Base-by-base conservation (phyloP, 2,329 filamentous ascomycete genomes). In the Claviceps purpurea region DNA sequence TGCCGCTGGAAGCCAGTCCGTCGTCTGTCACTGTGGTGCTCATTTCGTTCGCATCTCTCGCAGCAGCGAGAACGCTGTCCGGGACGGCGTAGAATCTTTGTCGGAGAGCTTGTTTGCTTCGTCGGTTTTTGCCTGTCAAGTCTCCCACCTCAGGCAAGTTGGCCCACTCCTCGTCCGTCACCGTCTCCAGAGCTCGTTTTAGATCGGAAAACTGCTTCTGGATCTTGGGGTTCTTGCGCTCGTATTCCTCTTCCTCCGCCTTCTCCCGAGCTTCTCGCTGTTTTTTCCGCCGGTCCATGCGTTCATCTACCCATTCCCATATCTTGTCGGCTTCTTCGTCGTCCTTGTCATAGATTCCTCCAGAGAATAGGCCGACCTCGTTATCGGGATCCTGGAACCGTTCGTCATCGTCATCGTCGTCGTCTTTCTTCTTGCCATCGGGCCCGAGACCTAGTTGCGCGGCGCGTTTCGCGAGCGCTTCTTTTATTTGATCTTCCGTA, bases 261-360 rank as follows among this genome's bases (percentile, higher is more conserved):
- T 86, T 76, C 70, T 98, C 93, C 68, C 93, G 89, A 65, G 84
- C 85, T 85, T 98, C 93, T 81, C 93, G 95, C 80, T 91, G 83
- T 60, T 79, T 78, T 73, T 85, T 94, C 57, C 93, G 77, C 59
- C 93, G 79, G 59, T 94, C 90, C 91, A 98, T 97, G 70, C 87
- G 91, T 73, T 96, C 93, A 63, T 98, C 93, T 57, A 98, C 87
- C 64, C 89, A 86, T 62, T 90, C 85, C 73, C 95, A 98, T 63
- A 98, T 95, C 62, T 87, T 79, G 70, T 98, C 93, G 44, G 93
- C 93, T 68, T 98, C 94, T 63, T 98, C 93, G 64, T 98, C 93
- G 52, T 98, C 93, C 66, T 93, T 87, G 67, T 97, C 93, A 72
- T 95, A 98, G 61, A 93, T 87, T 39, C 93, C 93, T 52, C 89